Evolutionary conservation across 805 yeast species (phyloP).

Genomic region (Ascoidea asiatica): DNA sequence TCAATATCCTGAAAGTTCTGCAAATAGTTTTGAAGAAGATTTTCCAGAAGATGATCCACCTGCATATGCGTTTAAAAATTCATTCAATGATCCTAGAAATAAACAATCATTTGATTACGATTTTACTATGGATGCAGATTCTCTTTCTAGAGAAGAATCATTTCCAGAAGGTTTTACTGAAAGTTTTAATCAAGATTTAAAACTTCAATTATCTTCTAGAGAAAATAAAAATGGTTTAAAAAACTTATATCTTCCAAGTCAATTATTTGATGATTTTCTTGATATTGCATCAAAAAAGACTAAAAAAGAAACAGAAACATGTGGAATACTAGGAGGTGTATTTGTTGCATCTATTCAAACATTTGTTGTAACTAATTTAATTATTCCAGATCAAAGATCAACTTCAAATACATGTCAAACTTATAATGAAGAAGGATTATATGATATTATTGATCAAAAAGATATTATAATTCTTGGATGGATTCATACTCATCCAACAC

Average conservation of each 20-base stretch:
- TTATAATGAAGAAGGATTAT: constrained; percentile 42
- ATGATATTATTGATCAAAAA: constrained; percentile 38
- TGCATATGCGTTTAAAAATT: too few species aligned
- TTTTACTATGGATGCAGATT: not conserved
- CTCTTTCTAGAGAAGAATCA: constrained; percentile 24
- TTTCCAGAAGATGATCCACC: too few species aligned
- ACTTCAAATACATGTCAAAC: constrained; percentile 53
- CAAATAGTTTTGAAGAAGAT: too few species aligned
- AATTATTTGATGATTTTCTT: constrained; percentile 29
- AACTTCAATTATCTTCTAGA: too few species aligned
- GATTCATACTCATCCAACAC: constrained; percentile 69
- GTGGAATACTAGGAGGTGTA: constrained; percentile 55
- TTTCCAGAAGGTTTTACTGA: constrained; percentile 42
- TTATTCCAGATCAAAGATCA: constrained; percentile 50
- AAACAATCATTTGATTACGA: too few species aligned
- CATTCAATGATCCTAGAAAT: too few species aligned
- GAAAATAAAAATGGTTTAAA: too few species aligned
- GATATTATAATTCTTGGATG: constrained; percentile 57
- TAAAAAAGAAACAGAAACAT: constrained; percentile 37
- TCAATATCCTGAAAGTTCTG: too few species aligned
- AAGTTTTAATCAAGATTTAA: too few species aligned
- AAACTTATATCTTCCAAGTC: constrained; percentile 34
- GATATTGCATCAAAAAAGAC: constrained; percentile 37
- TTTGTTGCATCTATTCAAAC: constrained; percentile 41
- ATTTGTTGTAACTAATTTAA: constrained; percentile 45